These are phyloP conservation scores for Raphanus hybrid DNA, from an alignment of 441 rosid genomes.

Conservation along the genomic window DNA sequence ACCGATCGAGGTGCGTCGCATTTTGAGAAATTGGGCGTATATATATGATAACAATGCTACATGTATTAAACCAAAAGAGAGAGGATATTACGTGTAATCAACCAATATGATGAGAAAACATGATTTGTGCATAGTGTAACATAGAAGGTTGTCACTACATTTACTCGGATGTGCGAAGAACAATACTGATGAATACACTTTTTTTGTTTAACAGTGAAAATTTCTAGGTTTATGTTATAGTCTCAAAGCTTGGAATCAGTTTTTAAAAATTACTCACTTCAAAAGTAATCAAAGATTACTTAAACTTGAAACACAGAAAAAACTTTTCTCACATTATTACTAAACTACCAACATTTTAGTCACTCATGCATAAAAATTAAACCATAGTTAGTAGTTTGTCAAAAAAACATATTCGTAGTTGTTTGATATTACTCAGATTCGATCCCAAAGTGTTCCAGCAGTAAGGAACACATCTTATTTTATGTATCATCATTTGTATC, in stretches of 20 bases:
- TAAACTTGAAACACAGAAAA: neutral
- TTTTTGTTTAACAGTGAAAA: neutral
- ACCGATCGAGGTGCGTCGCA: neutral
- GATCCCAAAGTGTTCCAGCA: neutral
- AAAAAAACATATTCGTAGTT: neutral
- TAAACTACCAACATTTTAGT: neutral
- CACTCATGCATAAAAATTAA: neutral
- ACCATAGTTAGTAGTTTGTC: neutral
- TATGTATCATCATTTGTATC: neutral
- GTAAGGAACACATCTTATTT: neutral
- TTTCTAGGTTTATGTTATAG: neutral
- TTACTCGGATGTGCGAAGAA: neutral
- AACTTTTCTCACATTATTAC: neutral
- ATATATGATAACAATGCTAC: neutral
- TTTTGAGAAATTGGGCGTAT: neutral
- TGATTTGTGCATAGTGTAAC: neutral
- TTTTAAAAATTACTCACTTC: neutral
- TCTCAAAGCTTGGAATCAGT: neutral
- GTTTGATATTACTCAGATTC: neutral
- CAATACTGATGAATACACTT: neutral
- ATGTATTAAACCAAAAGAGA: neutral
- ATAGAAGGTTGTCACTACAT: neutral
- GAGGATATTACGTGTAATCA: slow-evolving; percentile 11
- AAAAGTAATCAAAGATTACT: neutral
- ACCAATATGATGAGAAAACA: slow-evolving; percentile 1